These are phyloP conservation scores for Chrysanthemum lavandulifolium DNA, from an alignment of 129 eudicot species.

Conservation along the genomic window DNA sequence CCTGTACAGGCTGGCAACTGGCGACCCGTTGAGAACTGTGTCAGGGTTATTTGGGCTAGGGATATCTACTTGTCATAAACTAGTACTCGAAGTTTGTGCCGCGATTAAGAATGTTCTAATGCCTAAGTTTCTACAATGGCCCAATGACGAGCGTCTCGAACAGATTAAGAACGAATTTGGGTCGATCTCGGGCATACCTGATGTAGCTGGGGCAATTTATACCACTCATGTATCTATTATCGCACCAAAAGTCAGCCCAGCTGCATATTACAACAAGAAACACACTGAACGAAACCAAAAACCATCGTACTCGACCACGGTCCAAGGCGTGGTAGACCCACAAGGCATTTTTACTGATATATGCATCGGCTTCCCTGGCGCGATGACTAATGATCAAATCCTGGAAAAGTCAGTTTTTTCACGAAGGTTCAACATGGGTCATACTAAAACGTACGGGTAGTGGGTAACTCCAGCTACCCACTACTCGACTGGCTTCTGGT, in stretches of 20 bases:
- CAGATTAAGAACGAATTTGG: conserved; percentile 42
- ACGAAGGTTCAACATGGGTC: conserved; percentile 52
- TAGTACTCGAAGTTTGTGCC: conserved; percentile 67
- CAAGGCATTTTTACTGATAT: conserved; percentile 60
- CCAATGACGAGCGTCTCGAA: conserved; percentile 34
- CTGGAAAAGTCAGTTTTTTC: conserved; percentile 58
- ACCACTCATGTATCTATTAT: conserved; percentile 44
- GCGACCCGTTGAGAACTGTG: conserved; percentile 75
- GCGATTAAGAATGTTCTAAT: conserved; percentile 59
- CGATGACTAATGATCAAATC: conserved; percentile 69
- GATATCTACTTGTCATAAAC: conserved; percentile 75
- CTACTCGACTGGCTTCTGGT: conserved; percentile 64
- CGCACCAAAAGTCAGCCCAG: conserved; percentile 34
- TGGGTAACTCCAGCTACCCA: conserved; percentile 48
- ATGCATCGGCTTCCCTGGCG: conserved; percentile 79
- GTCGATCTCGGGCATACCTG: conserved; percentile 51
- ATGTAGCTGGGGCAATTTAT: conserved; percentile 39
- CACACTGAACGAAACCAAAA: conserved; percentile 39
- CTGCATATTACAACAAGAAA: conserved; percentile 29
- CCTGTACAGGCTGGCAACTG: conserved; percentile 74
- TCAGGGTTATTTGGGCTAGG: conserved; percentile 71
- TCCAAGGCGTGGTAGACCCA: conserved; percentile 44
- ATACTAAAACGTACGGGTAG: conserved; percentile 40
- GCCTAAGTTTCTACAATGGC: conserved; percentile 79
- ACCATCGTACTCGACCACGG: conserved; percentile 36